Base-by-base conservation (phyloP, 2,329 filamentous ascomycete genomes). In the Talaromyces sp. region DNA sequence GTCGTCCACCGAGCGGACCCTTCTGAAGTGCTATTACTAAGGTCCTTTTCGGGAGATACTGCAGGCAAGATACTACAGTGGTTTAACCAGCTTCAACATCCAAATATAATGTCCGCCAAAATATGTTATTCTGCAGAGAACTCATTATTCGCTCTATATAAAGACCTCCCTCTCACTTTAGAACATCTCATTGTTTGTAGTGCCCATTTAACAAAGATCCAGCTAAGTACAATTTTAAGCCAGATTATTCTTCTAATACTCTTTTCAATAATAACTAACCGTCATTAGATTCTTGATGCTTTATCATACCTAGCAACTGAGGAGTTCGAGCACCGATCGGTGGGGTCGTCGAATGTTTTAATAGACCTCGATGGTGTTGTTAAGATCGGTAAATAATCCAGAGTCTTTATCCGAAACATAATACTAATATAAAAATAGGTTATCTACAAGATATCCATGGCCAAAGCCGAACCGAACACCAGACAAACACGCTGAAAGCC, bases 341-440 rank as follows among this genome's bases (percentile, higher is more conserved):
- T 70, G 54, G 64, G n/a, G 36, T 68, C 44, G 54, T 68, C 62
- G 30, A 69, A 63, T 56, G 61, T 69, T 32, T 58, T 69, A 13
- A 55, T 69, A 57, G 56, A 28, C 28, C 56, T 63, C 36, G 61
- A 63, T 54, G 59, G 65, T 25, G 61, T 69, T 6, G 13, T 55
- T 15, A 67, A 69, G 51, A 66, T 70, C 62, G 39, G 65, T 68
- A n/a, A n/a, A n/a, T n/a, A n/a, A n/a, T n/a, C n/a, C 32, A 51
- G 27, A n/a, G 28, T 22, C 53, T 49, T 33, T n/a, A n/a, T n/a
- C n/a, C n/a, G n/a, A n/a, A 39, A 54, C 28, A 28, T 55, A 47
- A 28, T 54, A 9, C 22, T 65, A 36, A 64, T 30, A 55, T 7
- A 19, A 25, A 33, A 19, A 25, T 32, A 65, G 62, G 44, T n/a